Evolutionary conservation across 1,284 basidiomycete genomes (phyloP).

Genomic region (Microbotryum saponariae): DNA sequence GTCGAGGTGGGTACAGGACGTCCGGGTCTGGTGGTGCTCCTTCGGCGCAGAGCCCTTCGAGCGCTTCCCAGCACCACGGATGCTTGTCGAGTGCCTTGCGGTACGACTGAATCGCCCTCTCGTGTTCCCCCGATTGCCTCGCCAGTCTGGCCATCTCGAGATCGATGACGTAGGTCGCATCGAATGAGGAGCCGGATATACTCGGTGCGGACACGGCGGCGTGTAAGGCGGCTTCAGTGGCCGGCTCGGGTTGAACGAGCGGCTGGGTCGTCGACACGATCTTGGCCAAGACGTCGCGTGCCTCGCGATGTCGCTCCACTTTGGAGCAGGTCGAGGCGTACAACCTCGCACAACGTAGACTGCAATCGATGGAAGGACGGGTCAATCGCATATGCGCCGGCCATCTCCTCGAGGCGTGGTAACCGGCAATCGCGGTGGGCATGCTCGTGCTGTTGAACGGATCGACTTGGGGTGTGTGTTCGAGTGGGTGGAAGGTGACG

Average conservation of each 20-base stretch:
- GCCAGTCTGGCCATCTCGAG: constrained; percentile 47
- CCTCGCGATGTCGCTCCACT: constrained; percentile 34
- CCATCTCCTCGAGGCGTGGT: constrained; percentile 1
- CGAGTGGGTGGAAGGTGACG: constrained; percentile 20
- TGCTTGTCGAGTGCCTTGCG: constrained; percentile 62
- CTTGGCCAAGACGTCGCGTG: constrained; percentile 29
- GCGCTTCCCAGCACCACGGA: constrained; percentile 87
- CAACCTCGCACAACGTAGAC: constrained; percentile 34
- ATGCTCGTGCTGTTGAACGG: constrained; percentile 2
- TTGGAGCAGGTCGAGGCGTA: constrained; percentile 31
- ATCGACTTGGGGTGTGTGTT: not conserved
- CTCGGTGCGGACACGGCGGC: not conserved
- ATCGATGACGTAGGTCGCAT: constrained; percentile 14
- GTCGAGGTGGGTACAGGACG: constrained; percentile 4
- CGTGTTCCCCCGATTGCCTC: constrained; percentile 62
- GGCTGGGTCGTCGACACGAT: constrained; percentile 7
- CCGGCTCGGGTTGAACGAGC: constrained; percentile 3
- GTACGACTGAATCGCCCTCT: constrained; percentile 63
- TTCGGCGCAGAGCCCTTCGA: constrained; percentile 74
- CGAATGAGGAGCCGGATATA: not conserved
- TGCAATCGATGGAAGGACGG: constrained; percentile 32
- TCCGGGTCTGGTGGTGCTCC: constrained; percentile 50
- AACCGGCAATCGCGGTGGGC: no score
- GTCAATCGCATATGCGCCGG: constrained; percentile 9
- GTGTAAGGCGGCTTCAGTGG: not conserved